phyloP scores from a whole-genome alignment of 1,284 basidiomycete genomes.

The Megacollybia platyphylla region DNA sequence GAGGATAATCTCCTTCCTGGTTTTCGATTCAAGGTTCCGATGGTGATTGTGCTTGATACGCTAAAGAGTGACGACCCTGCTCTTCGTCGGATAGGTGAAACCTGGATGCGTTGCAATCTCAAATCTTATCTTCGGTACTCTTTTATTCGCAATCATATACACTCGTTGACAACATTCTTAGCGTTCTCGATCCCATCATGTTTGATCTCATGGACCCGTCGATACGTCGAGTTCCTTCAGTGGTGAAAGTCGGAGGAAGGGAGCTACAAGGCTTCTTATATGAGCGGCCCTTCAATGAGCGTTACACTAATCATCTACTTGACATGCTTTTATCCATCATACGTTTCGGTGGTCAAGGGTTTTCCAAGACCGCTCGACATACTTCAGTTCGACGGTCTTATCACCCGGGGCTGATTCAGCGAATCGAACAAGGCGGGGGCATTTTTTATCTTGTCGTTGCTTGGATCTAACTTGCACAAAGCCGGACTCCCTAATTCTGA shows the following conservation, averaged over 20 bases:
- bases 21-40: slow-evolving; percentile 69
- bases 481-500: slow-evolving; percentile 33
- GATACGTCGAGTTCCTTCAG: slow-evolving; percentile 38
- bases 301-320: slow-evolving; percentile 56
- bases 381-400: slow-evolving; percentile 50
- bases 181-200: slow-evolving; percentile 83
- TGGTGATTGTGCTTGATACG: slow-evolving; percentile 81
- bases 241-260: slow-evolving; percentile 44
- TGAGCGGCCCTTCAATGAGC: slow-evolving; percentile 68
- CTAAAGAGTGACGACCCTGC: slow-evolving; percentile 66
- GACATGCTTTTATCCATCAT: slow-evolving; percentile 71
- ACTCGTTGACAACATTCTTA: slow-evolving; percentile 15
- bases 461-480: slow-evolving; percentile 21
- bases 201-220: slow-evolving; percentile 64
- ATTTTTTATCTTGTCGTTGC: slow-evolving; percentile 3
- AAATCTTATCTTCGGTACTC: slow-evolving; percentile 77
- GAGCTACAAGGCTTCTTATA: slow-evolving; percentile 61
- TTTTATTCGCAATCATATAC: not conserved
- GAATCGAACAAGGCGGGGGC: slow-evolving; percentile 43
- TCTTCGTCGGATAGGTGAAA: slow-evolving; percentile 71
- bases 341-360: slow-evolving; percentile 81
- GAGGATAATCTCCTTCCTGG: slow-evolving; percentile 79
- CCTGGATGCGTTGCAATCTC: slow-evolving; percentile 93
- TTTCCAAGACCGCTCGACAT: slow-evolving; percentile 56
- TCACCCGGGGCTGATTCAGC: slow-evolving; percentile 41